Evolutionary conservation across 2,329 filamentous ascomycete species (phyloP), one percentile per base, ranked within the genome.

Genomic region (Raffaelea albimanens): DNA sequence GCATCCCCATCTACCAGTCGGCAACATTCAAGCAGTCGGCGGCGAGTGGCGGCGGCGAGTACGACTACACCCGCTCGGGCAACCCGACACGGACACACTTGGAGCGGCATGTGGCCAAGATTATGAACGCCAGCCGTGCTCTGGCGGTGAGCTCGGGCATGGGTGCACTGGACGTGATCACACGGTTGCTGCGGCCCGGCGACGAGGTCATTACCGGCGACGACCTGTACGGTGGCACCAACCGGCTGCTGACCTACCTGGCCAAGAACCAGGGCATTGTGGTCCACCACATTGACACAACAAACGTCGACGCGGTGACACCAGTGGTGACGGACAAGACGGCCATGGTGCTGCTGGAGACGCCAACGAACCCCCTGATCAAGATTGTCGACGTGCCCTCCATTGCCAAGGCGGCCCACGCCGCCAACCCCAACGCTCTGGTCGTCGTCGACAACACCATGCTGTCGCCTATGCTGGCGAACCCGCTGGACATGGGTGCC

Each of bases 401-500:
- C 20, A 94, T 98, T 56, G 81, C 93, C 14, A 73, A 75, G 36
- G 70, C 83, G 19, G 79, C 85, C 0, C 93, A 97, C 64, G 80
- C 83, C 34, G 78, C 78, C 44, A 95, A 93, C 64, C 72, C 83
- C 8, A 79, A 78, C 52, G 85, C 87, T 22, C 71, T 97, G 38
- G 89, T 98, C 16, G 82, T 90, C 2, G 93, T 97, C 22, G 93
- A 98, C 68, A 98, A 98, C 71, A 98, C 93, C 49, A 98, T 98
- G 93, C 82, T 98, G 55, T 96, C 90, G 2, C 93, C 93, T 11
- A 83, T 96, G 72, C 81, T 98, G 8, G 83, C 83, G 60, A 97
- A 95, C 68, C 93, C 93, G 5, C 79, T 98, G 18, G 91, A 97
- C 52, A 76, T 97, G 23, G 93, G 94, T 49, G 90, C 91, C 16